Base-by-base conservation (phyloP, 352 stramenopile genomes). In the Aphanomyces invadans region DNA sequence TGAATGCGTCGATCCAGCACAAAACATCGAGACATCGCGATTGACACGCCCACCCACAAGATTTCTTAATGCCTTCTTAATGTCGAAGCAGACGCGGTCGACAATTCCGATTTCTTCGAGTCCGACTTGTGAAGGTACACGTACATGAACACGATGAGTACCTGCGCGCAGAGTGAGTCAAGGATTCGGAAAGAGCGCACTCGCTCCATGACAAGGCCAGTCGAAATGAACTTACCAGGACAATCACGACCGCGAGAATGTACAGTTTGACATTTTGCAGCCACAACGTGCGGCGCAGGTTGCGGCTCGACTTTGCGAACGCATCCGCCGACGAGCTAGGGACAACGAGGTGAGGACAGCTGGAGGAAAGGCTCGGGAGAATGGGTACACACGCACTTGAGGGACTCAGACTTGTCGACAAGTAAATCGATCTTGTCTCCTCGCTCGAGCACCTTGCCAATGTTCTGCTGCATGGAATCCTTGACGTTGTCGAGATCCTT, bases 231-330 rank as follows among this genome's bases (percentile, higher is more conserved):
- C 49, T 11, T 36, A 95, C 86, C 68, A 76, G 60, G 71, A 83
- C 72, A 33, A 90, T 70, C 60, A 87, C 71, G 59, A 74, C 80
- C 33, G 90, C 87, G 17, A 82, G 80, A 67, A 91, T 83, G 62
- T 81, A 92, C 83, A 93, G 88, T 73, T 95, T 95, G 31, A 95
- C 71, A 55, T 95, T 95, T 69, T 95, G 79, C 73, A 86, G 80
- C 86, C 86, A 95, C 29, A 95, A 68, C 48, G 90, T 80, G 25
- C 84, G 84, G 7, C 84, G 86, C 4, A 95, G 74, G 59, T 76
- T 88, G 53, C 75, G 81, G 63, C 84, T 95, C n/a, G 84, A 90
- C 61, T 93, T 78, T 21, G 84, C 84, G 71, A 95, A 95, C 2
- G 81, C 82, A 31, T 84, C 73, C 0, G 86, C 90, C 54, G 90